Evolutionary conservation across 73 alveolate species (phyloP).

Genomic region (Paramecium sexaurelia): DNA sequence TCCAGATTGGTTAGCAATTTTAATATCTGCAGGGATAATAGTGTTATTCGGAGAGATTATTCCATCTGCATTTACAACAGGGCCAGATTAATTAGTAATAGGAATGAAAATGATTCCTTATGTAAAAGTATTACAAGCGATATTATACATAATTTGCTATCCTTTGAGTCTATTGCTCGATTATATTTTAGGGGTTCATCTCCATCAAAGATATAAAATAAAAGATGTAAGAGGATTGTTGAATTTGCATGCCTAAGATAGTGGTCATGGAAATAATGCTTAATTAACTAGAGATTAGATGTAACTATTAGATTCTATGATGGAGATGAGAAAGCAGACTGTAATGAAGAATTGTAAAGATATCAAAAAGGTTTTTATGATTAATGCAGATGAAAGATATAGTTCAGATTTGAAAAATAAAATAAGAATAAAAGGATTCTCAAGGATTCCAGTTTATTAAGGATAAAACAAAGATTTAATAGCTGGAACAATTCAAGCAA

Average conservation of each 20-base stretch:
- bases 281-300: conserved; percentile 68
- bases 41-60: conserved; percentile 95
- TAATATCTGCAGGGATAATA: conserved; percentile 86
- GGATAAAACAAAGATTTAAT: conserved; percentile 58
- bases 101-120: conserved; percentile 89
- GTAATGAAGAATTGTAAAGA: conserved; percentile 70
- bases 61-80: conserved; percentile 97
- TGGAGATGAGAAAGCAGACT: conserved; percentile 68
- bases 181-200: conserved; percentile 78
- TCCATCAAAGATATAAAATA: conserved; percentile 73
- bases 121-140: conserved; percentile 36
- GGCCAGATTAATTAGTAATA: conserved; percentile 93
- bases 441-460: conserved; percentile 77
- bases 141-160: conserved; percentile 72
- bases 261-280: conserved; percentile 51
- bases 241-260: conserved; percentile 74
- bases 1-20: conserved; percentile 89
- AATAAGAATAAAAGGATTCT: conserved; percentile 73
- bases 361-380: conserved; percentile 70
- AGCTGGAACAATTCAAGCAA: conserved; percentile 74
- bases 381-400: conserved; percentile 60
- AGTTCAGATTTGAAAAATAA: conserved; percentile 66
- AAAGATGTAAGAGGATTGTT: conserved; percentile 77
- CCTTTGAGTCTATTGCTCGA: conserved; percentile 81
- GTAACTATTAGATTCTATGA: conserved; percentile 72